Evolutionary conservation across 768 basidiomycete genomes (phyloP).

Genomic region (Collybia mongolica): DNA sequence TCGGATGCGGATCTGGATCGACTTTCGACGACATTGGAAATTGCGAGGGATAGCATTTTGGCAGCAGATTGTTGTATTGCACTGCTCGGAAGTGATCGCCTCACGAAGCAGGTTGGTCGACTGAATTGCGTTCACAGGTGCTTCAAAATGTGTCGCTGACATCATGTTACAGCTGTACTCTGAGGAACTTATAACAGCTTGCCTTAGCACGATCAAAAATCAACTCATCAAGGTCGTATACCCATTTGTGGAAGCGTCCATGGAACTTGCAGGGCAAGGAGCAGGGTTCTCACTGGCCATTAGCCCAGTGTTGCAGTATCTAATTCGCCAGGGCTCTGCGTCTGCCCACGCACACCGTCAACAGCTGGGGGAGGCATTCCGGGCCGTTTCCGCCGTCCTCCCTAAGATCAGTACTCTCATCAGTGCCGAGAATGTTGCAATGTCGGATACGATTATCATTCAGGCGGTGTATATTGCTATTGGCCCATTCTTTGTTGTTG

Average conservation of each 20-base stretch:
- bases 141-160: background rate
- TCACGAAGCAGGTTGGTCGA: conserved; percentile 76
- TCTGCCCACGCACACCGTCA: conserved; percentile 36
- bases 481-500: conserved; percentile 91
- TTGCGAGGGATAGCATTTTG: conserved; percentile 69
- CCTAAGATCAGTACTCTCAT: conserved; percentile 77
- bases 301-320: conserved; percentile 49
- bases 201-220: conserved; percentile 76
- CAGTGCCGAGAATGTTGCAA: conserved; percentile 65
- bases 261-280: conserved; percentile 25
- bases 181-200: conserved; percentile 85
- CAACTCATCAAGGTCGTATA: conserved; percentile 79
- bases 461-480: conserved; percentile 91
- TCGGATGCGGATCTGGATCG: conserved; percentile 50
- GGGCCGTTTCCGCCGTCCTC: conserved; percentile 67
- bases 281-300: conserved; percentile 26
- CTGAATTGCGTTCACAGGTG: background rate
- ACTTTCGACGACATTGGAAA: conserved; percentile 51
- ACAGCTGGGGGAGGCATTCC: conserved; percentile 67
- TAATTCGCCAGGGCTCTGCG: conserved; percentile 43
- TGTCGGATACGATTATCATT: conserved; percentile 92
- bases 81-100: conserved; percentile 71
- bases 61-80: conserved; percentile 86
- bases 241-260: conserved; percentile 78
- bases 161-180: conserved; percentile 72